phyloP scores from a whole-genome alignment of 306 rosid species.

The Cucumis melo region DNA sequence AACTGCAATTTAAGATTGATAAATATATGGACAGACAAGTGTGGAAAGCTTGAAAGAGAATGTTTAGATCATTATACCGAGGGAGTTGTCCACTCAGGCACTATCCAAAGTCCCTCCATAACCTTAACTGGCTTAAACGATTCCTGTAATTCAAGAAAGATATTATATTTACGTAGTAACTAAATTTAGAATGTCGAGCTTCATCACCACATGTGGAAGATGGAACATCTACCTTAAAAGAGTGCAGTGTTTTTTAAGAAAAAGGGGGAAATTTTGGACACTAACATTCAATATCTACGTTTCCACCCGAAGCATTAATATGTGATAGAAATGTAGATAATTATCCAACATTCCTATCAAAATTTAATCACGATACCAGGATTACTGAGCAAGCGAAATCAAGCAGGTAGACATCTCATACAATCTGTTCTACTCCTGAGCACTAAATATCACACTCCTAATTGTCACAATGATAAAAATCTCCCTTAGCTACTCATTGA shows the following conservation, averaged over 20 bases:
- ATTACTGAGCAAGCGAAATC: neutral
- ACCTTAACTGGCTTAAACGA: conserved; percentile 57
- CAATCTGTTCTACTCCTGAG: neutral
- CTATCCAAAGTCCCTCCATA: conserved; percentile 69
- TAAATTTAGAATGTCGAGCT: neutral
- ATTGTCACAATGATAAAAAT: neutral
- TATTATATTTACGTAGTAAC: neutral
- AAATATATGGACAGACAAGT: neutral
- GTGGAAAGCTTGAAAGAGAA: neutral
- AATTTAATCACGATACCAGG: neutral
- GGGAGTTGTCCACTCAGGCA: conserved; percentile 70
- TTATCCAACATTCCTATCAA: neutral
- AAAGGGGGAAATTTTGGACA: neutral
- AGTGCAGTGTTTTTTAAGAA: neutral
- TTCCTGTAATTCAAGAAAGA: conserved; percentile 33
- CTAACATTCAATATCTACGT: neutral
- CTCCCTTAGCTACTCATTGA: neutral
- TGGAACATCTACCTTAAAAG: neutral
- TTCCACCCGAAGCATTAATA: neutral
- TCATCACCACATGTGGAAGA: neutral
- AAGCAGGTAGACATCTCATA: neutral
- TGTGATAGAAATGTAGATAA: neutral
- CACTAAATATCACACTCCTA: neutral
- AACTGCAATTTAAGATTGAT: neutral
- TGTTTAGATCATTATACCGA: conserved; percentile 35